Conservation (phyloP, 148 eudicot species). For the Chenopodium berlandieri region DNA sequence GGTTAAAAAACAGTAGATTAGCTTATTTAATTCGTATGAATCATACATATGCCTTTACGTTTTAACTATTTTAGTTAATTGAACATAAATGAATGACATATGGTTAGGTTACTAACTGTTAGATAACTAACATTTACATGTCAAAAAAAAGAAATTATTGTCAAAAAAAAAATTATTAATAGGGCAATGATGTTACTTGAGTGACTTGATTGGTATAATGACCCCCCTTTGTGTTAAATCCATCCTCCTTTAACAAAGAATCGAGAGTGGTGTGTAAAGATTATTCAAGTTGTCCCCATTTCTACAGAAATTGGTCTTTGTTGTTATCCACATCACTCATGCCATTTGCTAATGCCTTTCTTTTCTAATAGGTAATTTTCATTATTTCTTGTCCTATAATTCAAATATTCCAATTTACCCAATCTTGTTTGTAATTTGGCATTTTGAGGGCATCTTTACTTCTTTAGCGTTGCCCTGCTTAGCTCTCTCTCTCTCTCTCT, state of each 20-base stretch:
- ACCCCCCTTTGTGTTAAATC: constrained; percentile 18
- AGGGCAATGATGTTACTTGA: constrained; percentile 17
- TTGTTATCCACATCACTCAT: constrained; percentile 17
- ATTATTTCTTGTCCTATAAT: constrained; percentile 2
- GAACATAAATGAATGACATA: not conserved
- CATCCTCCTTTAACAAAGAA: not conserved
- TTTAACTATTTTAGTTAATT: not conserved
- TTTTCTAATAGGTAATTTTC: not conserved
- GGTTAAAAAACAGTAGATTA: no score
- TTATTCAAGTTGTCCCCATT: constrained; percentile 15
- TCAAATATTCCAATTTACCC: not conserved
- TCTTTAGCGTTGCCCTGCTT: not conserved
- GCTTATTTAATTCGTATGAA: no score
- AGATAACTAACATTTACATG: not conserved
- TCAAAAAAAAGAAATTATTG: no score
- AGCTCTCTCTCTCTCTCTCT: not conserved
- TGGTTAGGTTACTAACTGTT: no score
- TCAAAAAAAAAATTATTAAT: not conserved
- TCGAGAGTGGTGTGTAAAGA: constrained; percentile 22
- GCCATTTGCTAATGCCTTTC: not conserved
- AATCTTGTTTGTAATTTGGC: not conserved
- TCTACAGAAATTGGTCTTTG: constrained; percentile 14
- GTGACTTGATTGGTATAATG: constrained; percentile 17
- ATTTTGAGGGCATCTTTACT: not conserved
- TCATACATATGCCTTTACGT: no score